phyloP scores from a whole-genome alignment of 2,329 filamentous ascomycete species.

The Ilyonectria mors-panacis region DNA sequence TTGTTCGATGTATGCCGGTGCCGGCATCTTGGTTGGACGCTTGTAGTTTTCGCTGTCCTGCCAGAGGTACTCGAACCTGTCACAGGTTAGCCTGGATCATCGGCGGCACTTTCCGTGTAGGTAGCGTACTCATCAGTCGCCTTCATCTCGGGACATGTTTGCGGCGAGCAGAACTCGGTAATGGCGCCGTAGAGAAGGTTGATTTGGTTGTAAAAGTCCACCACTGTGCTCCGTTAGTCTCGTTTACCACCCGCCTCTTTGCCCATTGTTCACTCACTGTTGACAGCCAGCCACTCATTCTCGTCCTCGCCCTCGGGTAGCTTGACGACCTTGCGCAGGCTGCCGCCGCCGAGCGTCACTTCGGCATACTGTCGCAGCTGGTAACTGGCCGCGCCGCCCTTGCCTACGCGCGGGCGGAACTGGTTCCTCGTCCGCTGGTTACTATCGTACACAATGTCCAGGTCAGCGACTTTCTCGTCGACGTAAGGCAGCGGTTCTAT shows the following conservation, averaged over 20 bases:
- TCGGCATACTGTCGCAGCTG: conserved; percentile 98
- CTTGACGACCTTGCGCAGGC: conserved; percentile 95
- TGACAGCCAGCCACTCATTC: conserved; percentile 98
- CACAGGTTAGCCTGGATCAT: conserved; percentile 33
- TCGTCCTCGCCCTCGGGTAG: conserved; percentile 97
- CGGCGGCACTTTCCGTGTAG: background rate
- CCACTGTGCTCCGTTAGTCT: conserved; percentile 72
- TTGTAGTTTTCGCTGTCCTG: conserved; percentile 96
- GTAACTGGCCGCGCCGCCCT: conserved; percentile 89
- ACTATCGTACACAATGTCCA: conserved; percentile 61
- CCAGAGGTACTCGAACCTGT: conserved; percentile 97
- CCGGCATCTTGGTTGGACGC: conserved; percentile 97
- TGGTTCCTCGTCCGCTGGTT: conserved; percentile 91
- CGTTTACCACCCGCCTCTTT: background rate
- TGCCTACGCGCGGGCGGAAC: conserved; percentile 90
- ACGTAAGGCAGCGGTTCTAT: conserved; percentile 30
- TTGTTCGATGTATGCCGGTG: conserved; percentile 97
- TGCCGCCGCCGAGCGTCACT: conserved; percentile 94
- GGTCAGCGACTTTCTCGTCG: conserved; percentile 51
- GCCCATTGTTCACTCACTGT: conserved; percentile 72
- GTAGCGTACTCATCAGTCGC: conserved; percentile 92
- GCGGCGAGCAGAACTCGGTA: conserved; percentile 98
- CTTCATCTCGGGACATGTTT: conserved; percentile 99
- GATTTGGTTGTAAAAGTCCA: conserved; percentile 99
- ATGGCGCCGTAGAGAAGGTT: conserved; percentile 99